These are phyloP conservation scores for Asterionellopsis glacialis DNA, from an alignment of 108 stramenopile species.

Conservation along the genomic window DNA sequence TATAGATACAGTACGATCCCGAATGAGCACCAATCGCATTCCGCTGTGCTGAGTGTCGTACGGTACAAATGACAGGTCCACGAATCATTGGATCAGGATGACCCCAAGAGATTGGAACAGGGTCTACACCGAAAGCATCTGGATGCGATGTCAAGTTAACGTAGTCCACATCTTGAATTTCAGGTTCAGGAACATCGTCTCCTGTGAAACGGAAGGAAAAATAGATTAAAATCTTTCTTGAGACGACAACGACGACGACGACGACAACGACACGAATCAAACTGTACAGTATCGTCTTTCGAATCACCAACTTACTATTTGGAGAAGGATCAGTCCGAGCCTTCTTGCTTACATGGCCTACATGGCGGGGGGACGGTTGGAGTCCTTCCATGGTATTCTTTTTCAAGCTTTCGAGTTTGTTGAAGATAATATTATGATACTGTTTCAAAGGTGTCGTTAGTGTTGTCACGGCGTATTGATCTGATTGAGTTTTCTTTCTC, in stretches of 20 bases:
- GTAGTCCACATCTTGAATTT: slow-evolving; percentile 66
- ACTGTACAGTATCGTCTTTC: no score
- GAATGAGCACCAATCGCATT: slow-evolving; percentile 98
- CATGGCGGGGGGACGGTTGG: no score
- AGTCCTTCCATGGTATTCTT: no score
- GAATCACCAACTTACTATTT: no score
- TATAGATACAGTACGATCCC: slow-evolving; percentile 96
- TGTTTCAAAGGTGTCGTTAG: no score
- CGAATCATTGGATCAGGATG: slow-evolving; percentile 82
- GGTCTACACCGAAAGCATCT: slow-evolving; percentile 89
- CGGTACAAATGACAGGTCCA: slow-evolving; percentile 94
- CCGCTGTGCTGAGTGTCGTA: slow-evolving; percentile 84
- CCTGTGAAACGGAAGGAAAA: not conserved
- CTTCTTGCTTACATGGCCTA: no score
- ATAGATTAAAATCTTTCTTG: not conserved
- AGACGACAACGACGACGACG: not conserved
- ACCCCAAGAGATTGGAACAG: slow-evolving; percentile 90
- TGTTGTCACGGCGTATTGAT: no score
- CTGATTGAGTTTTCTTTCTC: no score
- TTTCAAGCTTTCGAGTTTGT: no score
- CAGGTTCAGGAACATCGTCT: slow-evolving; percentile 32
- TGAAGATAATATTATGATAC: no score
- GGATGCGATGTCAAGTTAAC: slow-evolving; percentile 87
- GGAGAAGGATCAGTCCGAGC: no score
- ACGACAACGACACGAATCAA: no score